Conservation (phyloP, 1,139 yeast species). For the Pichia sp. region DNA sequence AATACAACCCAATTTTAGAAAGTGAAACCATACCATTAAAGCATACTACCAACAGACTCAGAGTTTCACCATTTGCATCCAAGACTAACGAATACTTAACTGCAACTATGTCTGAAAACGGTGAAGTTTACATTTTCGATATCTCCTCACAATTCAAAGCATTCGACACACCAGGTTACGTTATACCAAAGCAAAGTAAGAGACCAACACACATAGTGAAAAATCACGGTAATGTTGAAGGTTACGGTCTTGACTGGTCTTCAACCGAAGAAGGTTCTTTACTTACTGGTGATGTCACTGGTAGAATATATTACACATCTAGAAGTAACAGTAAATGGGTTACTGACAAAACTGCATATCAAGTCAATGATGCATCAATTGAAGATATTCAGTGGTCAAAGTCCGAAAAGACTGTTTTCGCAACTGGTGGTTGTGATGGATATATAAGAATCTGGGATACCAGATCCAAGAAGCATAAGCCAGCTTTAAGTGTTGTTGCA, state of each 20-base stretch:
- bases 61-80: constrained; percentile 80
- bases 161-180: constrained; percentile 83
- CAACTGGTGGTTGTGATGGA: constrained; percentile 93
- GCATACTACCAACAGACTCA: constrained; percentile 84
- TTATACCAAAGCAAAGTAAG: constrained; percentile 73
- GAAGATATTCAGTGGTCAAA: constrained; percentile 98
- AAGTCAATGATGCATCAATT: constrained; percentile 69
- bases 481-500: constrained; percentile 84
- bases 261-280: constrained; percentile 83
- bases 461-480: constrained; percentile 86
- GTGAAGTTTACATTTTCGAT: constrained; percentile 87
- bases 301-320: constrained; percentile 74
- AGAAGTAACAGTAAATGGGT: constrained; percentile 81
- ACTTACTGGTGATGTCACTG: constrained; percentile 86
- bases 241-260: constrained; percentile 98
- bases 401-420: constrained; percentile 88
- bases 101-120: constrained; percentile 88
- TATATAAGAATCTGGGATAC: constrained; percentile 96
- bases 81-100: constrained; percentile 71
- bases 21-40: constrained; percentile 74
- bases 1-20: constrained; percentile 82
- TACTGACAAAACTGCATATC: constrained; percentile 82
- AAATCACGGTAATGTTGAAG: constrained; percentile 94
- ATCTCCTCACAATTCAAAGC: constrained; percentile 76
- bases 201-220: constrained; percentile 84